Percentiles rank a stretch among this genome's conserved stretches.
These are phyloP conservation scores for Collybia sp. DNA, from an alignment of 768 basidiomycete genomes.

Conservation along the genomic window DNA sequence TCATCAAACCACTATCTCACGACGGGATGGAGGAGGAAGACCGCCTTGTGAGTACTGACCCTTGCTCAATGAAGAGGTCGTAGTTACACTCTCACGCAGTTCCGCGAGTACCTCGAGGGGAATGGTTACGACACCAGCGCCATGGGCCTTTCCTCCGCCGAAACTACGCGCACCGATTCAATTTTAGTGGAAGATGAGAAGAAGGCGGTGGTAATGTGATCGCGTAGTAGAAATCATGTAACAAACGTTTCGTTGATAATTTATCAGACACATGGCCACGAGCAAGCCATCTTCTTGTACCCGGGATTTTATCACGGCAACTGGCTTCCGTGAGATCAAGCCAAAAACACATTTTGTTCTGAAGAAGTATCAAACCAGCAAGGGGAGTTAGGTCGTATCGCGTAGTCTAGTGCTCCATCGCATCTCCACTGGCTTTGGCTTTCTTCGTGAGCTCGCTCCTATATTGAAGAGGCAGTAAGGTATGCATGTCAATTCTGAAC, in stretches of 20 bases:
- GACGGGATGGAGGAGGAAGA: slow-evolving; percentile 85
- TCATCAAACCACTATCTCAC: slow-evolving; percentile 67
- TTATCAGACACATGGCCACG: too few relatives aligned
- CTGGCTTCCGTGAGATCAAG: too few relatives aligned
- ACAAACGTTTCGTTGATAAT: too few relatives aligned
- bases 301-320: too few relatives aligned
- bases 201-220: slow-evolving; percentile 7
- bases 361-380: too few relatives aligned
- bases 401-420: slow-evolving; percentile 49
- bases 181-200: slow-evolving; percentile 17
- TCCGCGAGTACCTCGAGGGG: slow-evolving; percentile 76
- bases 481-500: not conserved
- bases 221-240: too few relatives aligned
- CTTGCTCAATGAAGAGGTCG: not conserved
- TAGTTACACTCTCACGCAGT: slow-evolving; percentile 34
- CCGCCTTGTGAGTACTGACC: slow-evolving; percentile 37
- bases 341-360: not conserved
- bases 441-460: slow-evolving; percentile 67
- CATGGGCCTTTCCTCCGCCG: slow-evolving; percentile 49
- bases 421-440: slow-evolving; percentile 35
- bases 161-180: slow-evolving; percentile 9
- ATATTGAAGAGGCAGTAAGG: not conserved
- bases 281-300: too few relatives aligned
- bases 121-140: slow-evolving; percentile 74
- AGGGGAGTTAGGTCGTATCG: slow-evolving; percentile 3